phyloP scores from a whole-genome alignment of 768 basidiomycete species.

The Zangia roseola region DNA sequence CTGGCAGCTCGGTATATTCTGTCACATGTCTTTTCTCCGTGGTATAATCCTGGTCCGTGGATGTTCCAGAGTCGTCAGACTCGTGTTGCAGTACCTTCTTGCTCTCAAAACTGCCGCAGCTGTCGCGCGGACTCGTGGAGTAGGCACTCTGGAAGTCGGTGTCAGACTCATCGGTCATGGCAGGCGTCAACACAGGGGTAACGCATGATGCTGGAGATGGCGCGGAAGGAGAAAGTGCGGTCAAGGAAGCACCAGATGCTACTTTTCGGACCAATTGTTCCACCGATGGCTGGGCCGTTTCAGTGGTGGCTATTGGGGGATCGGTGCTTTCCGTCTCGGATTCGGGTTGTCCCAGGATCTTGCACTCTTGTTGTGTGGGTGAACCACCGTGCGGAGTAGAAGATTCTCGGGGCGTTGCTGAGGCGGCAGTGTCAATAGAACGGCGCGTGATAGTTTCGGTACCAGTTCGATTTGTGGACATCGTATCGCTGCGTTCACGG shows the following conservation, averaged over 20 bases:
- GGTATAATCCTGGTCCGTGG: conserved; percentile 31
- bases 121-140: conserved; percentile 69
- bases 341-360: conserved; percentile 42
- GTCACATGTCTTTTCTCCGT: conserved; percentile 30
- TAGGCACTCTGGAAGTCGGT: conserved; percentile 88
- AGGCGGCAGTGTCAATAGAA: conserved; percentile 24
- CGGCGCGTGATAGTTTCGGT: conserved; percentile 27
- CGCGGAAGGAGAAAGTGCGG: conserved; percentile 24
- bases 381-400: conserved; percentile 26
- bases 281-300: conserved; percentile 15
- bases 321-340: conserved; percentile 28
- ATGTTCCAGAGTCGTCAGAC: conserved; percentile 32
- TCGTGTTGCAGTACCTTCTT: conserved; percentile 22
- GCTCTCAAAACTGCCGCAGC: conserved; percentile 50
- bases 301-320: conserved; percentile 30
- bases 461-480: conserved; percentile 59
- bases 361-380: conserved; percentile 33
- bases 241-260: conserved; percentile 31
- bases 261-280: conserved; percentile 31
- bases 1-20: conserved; percentile 35
- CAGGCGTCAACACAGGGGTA: conserved; percentile 36
- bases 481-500: conserved; percentile 55
- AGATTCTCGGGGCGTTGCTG: conserved; percentile 29
- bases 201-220: conserved; percentile 29
- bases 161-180: conserved; percentile 67